These are phyloP conservation scores for Penicillium fimorum DNA, from an alignment of 495 filamentous ascomycete genomes.

Conservation along the genomic window DNA sequence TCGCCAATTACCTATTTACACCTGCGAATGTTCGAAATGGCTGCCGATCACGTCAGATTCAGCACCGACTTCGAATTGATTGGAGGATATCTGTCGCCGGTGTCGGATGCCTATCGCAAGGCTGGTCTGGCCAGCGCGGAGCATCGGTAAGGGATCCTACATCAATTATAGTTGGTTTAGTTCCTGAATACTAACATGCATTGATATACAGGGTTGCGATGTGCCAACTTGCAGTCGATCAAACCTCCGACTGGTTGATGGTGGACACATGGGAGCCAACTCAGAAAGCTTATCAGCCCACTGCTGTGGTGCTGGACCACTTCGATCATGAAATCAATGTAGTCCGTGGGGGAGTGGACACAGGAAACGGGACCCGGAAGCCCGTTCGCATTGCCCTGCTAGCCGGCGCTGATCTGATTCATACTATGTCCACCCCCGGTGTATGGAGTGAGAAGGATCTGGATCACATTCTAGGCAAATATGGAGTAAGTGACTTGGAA, in stretches of 20 bases:
- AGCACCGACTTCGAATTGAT: slow-evolving; percentile 84
- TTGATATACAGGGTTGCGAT: slow-evolving; percentile 45
- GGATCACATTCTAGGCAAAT: slow-evolving; percentile 80
- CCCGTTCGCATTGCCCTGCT: slow-evolving; percentile 70
- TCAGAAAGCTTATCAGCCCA: slow-evolving; percentile 80
- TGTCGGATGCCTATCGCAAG: slow-evolving; percentile 89
- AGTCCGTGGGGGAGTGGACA: slow-evolving; percentile 69
- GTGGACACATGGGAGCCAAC: slow-evolving; percentile 78
- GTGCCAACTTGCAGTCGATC: slow-evolving; percentile 79
- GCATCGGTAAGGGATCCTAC: slow-evolving; percentile 54
- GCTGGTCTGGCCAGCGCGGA: slow-evolving; percentile 73
- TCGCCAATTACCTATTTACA: slow-evolving; percentile 81
- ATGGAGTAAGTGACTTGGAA: slow-evolving; percentile 52
- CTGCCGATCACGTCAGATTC: slow-evolving; percentile 74
- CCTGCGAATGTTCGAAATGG: slow-evolving; percentile 93
- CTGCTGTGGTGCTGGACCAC: slow-evolving; percentile 84
- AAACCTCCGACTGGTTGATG: slow-evolving; percentile 76
- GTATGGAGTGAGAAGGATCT: slow-evolving; percentile 84
- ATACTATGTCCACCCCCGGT: slow-evolving; percentile 74
- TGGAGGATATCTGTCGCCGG: slow-evolving; percentile 77
- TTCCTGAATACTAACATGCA: slow-evolving; percentile 8
- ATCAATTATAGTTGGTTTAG: not conserved
- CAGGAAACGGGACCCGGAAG: slow-evolving; percentile 56
- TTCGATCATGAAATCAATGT: slow-evolving; percentile 86
- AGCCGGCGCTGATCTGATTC: slow-evolving; percentile 79